phyloP scores from a whole-genome alignment of 2,329 filamentous ascomycete species.

The Hypoxylon sp. region DNA sequence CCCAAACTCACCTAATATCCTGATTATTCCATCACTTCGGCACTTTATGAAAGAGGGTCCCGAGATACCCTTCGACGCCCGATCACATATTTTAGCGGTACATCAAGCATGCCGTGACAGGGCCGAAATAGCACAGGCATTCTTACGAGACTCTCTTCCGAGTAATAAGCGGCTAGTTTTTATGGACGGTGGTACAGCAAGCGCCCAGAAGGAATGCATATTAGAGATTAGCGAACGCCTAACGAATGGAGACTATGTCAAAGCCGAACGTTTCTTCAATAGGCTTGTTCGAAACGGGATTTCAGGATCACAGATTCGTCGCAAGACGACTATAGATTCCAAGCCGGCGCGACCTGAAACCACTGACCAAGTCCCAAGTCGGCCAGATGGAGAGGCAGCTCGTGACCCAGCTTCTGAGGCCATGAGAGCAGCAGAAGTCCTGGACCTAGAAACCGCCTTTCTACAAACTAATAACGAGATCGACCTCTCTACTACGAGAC shows the following conservation, averaged over 20 bases:
- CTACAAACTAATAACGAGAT: slow-evolving; percentile 60
- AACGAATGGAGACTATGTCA: slow-evolving; percentile 57
- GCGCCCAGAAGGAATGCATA: slow-evolving; percentile 64
- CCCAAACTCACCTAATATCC: slow-evolving; percentile 65
- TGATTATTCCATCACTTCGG: slow-evolving; percentile 63
- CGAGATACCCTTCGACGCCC: slow-evolving; percentile 48
- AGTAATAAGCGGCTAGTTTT: slow-evolving; percentile 65
- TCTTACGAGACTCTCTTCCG: slow-evolving; percentile 57
- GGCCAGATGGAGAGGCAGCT: slow-evolving; percentile 25
- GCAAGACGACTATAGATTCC: slow-evolving; percentile 6
- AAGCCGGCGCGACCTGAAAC: slow-evolving; percentile 12
- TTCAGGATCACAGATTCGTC: slow-evolving; percentile 46
- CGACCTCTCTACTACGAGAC: slow-evolving; percentile 53
- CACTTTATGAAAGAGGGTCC: slow-evolving; percentile 53
- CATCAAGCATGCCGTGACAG: slow-evolving; percentile 60
- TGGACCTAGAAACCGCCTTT: slow-evolving; percentile 63
- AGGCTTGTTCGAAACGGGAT: slow-evolving; percentile 61
- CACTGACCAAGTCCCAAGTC: slow-evolving; percentile 30
- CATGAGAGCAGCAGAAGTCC: slow-evolving; percentile 66
- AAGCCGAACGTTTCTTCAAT: slow-evolving; percentile 61
- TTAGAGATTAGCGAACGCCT: slow-evolving; percentile 61
- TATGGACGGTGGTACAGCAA: slow-evolving; percentile 65
- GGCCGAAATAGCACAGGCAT: slow-evolving; percentile 58
- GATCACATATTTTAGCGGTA: slow-evolving; percentile 56
- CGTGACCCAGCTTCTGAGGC: slow-evolving; percentile 62